Evolutionary conservation across 179 eudicot species (phyloP).

Genomic region (Drosera spatulata): DNA sequence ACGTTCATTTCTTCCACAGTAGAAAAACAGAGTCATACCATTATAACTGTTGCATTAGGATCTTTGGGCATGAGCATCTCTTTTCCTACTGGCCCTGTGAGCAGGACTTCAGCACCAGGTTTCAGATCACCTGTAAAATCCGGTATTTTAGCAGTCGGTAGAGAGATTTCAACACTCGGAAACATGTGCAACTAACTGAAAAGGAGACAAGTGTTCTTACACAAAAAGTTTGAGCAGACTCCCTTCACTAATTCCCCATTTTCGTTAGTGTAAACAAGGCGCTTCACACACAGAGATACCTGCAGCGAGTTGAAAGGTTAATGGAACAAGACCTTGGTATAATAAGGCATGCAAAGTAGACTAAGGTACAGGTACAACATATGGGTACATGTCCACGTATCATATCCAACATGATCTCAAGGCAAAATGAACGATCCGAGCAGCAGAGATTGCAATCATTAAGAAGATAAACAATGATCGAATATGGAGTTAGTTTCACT

Average conservation of each 20-base stretch:
- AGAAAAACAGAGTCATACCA: constrained; percentile 31
- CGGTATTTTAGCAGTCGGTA: neutral
- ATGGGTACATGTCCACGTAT: too few species aligned
- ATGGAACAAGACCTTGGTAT: neutral
- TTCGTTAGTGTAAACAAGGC: constrained; percentile 93
- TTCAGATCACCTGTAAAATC: constrained; percentile 70
- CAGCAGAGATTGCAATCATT: too few species aligned
- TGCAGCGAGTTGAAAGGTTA: constrained; percentile 7
- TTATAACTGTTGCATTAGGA: constrained; percentile 76
- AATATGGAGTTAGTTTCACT: too few species aligned
- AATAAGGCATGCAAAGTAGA: neutral
- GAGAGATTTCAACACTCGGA: neutral
- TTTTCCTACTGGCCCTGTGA: constrained; percentile 98
- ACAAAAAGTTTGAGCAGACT: constrained; percentile 94
- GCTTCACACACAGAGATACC: constrained; percentile 95
- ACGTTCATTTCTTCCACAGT: too few species aligned
- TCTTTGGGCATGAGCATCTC: constrained; percentile 99
- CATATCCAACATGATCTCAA: too few species aligned
- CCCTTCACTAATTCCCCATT: constrained; percentile 86
- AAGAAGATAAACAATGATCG: too few species aligned
- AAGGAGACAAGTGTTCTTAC: constrained; percentile 38
- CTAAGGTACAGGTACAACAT: too few species aligned
- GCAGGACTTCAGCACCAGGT: constrained; percentile 76
- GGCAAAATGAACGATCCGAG: too few species aligned
- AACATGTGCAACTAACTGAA: neutral